Percentiles rank a stretch among this genome's conserved stretches.
Conservation (phyloP, 169 alveolate species). For the Perkinsus marinus region DNA sequence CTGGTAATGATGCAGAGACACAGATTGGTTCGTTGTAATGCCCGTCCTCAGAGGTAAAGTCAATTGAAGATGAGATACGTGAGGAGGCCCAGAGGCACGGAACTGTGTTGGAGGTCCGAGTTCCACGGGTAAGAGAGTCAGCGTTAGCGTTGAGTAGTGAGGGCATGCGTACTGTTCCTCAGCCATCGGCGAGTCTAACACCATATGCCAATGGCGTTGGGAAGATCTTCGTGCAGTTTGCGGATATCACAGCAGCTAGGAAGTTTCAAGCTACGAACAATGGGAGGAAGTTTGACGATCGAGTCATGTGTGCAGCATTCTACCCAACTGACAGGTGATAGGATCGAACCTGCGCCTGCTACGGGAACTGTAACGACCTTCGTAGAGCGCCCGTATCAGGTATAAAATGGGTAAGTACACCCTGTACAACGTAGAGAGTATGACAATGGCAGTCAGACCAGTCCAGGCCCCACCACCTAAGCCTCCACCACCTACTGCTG, state of each 20-base stretch:
- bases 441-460: background rate
- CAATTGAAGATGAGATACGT: constrained; percentile 30
- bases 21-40: background rate
- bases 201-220: constrained; percentile 1
- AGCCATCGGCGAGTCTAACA: background rate
- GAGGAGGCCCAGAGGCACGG: constrained; percentile 59
- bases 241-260: constrained; percentile 40
- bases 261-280: constrained; percentile 52
- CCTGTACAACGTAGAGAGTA: background rate
- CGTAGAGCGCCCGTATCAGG: background rate
- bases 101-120: constrained; percentile 45
- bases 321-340: constrained; percentile 40
- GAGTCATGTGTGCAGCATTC: constrained; percentile 61
- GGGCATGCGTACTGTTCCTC: background rate
- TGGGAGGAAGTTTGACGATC: constrained; percentile 56
- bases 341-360: no score
- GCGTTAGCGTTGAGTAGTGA: background rate
- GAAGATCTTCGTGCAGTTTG: constrained; percentile 49
- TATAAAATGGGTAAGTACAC: background rate
- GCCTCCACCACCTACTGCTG: background rate
- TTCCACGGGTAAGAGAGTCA: constrained; percentile 35
- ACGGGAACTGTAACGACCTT: no score
- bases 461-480: background rate
- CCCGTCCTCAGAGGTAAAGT: constrained; percentile 10
- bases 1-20: background rate